These are phyloP conservation scores for Mucor velutinosus DNA, from an alignment of 371 early-diverging fungal genomes.

Conservation along the genomic window DNA sequence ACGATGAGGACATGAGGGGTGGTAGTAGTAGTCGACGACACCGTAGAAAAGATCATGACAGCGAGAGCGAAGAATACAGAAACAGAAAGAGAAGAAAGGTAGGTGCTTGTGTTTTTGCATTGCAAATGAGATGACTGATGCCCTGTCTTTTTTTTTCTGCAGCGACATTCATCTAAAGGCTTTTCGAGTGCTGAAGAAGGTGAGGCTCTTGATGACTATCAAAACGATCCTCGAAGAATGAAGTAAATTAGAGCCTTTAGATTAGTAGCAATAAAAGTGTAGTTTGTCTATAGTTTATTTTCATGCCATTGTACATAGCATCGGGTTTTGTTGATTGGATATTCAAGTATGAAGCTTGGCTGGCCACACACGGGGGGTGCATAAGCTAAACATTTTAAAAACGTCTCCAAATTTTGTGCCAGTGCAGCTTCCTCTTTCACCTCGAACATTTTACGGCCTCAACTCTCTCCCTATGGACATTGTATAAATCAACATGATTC, in stretches of 20 bases:
- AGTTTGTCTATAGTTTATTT: background rate
- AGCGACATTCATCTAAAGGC: slow-evolving; percentile 14
- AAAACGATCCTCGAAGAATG: slow-evolving; percentile 21
- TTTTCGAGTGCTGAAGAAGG: slow-evolving; percentile 44
- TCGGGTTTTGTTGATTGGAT: no score
- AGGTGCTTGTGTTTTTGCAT: background rate
- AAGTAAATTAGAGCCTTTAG: slow-evolving; percentile 1
- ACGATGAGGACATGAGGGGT: slow-evolving; percentile 13
- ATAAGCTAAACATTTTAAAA: background rate
- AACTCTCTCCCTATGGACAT: background rate
- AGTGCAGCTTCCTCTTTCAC: background rate
- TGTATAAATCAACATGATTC: background rate
- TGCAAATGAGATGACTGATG: background rate
- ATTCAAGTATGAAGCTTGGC: no score
- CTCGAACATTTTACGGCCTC: background rate
- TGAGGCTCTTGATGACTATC: slow-evolving; percentile 37
- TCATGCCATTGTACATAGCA: background rate
- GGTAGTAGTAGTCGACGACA: slow-evolving; percentile 19
- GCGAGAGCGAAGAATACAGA: slow-evolving; percentile 28
- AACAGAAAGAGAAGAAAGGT: slow-evolving; percentile 27
- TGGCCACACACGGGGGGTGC: background rate
- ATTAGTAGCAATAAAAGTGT: background rate
- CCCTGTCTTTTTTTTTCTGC: background rate
- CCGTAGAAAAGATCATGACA: slow-evolving; percentile 28
- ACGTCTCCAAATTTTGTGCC: background rate